Conservation (phyloP, 139 green algal genomes). For the Closterium sp. region DNA sequence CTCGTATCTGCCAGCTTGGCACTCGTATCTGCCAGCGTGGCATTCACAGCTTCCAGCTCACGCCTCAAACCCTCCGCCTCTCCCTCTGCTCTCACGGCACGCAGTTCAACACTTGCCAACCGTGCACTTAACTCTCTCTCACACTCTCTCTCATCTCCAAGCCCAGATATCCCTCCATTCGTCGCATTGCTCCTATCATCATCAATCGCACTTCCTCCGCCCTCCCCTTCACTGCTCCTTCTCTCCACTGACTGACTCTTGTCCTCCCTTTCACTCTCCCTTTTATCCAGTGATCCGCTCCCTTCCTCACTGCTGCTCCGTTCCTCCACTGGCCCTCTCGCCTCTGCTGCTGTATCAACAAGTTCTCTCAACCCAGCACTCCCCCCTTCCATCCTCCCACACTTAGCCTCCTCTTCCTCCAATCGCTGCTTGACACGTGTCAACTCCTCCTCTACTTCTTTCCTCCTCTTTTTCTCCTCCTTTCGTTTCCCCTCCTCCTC, state of each 20-base stretch:
- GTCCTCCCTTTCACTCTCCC: neutral
- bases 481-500: neutral
- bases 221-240: neutral
- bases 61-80: neutral
- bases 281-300: neutral
- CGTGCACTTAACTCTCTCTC: too few relatives aligned
- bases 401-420: neutral
- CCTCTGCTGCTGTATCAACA: neutral
- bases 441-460: neutral
- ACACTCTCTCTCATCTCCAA: neutral
- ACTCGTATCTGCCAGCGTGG: neutral
- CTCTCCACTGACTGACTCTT: neutral
- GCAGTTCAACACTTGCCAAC: neutral
- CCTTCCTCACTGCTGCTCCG: too few relatives aligned
- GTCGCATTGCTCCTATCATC: neutral
- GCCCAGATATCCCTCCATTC: neutral
- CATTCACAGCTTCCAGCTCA: neutral
- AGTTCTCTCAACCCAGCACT: neutral
- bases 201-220: neutral
- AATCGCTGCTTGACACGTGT: neutral
- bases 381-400: neutral
- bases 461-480: neutral
- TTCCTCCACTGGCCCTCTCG: too few relatives aligned
- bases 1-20: neutral
- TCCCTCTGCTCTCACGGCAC: neutral